Conservation (phyloP, 768 basidiomycete species). For the Suillus sp. region DNA sequence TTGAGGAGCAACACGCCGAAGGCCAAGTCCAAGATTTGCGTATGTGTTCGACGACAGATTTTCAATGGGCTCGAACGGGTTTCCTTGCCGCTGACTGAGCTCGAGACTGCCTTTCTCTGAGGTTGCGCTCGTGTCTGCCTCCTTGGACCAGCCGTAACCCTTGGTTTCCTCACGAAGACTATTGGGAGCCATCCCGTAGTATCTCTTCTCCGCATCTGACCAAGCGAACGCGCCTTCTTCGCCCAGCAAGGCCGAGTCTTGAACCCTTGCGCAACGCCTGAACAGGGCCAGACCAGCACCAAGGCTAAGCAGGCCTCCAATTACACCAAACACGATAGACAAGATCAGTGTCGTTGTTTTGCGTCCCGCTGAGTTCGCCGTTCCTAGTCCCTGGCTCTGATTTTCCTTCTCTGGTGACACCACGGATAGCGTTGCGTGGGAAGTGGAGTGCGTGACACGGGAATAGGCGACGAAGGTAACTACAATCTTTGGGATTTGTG, state of each 20-base stretch:
- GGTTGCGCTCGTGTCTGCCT: slow-evolving; percentile 28
- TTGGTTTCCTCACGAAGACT: slow-evolving; percentile 20
- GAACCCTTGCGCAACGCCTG: slow-evolving; percentile 56
- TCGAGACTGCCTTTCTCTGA: slow-evolving; percentile 39
- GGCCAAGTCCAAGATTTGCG: slow-evolving; percentile 43
- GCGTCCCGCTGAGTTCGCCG: slow-evolving; percentile 46
- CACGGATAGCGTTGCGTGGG: slow-evolving; percentile 61
- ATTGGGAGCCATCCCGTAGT: slow-evolving; percentile 56
- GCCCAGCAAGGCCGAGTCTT: slow-evolving; percentile 61
- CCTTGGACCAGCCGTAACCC: slow-evolving; percentile 36
- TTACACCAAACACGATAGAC: slow-evolving; percentile 58
- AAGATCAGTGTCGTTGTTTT: slow-evolving; percentile 57
- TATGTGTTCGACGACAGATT: slow-evolving; percentile 23
- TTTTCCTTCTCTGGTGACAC: slow-evolving; percentile 44
- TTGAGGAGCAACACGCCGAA: slow-evolving; percentile 50
- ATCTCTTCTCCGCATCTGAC: slow-evolving; percentile 66
- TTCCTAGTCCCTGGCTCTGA: slow-evolving; percentile 34
- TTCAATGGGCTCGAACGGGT: slow-evolving; percentile 19
- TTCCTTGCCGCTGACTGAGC: slow-evolving; percentile 18
- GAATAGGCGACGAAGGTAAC: slow-evolving; percentile 73
- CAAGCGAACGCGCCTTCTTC: slow-evolving; percentile 59
- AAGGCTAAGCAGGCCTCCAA: slow-evolving; percentile 60
- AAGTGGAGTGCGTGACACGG: slow-evolving; percentile 64
- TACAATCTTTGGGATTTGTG: slow-evolving; percentile 42
- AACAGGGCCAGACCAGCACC: slow-evolving; percentile 56